These are phyloP conservation scores for Musa schizocarpa DNA, from an alignment of 176 grass and related monocot genomes.

Conservation along the genomic window DNA sequence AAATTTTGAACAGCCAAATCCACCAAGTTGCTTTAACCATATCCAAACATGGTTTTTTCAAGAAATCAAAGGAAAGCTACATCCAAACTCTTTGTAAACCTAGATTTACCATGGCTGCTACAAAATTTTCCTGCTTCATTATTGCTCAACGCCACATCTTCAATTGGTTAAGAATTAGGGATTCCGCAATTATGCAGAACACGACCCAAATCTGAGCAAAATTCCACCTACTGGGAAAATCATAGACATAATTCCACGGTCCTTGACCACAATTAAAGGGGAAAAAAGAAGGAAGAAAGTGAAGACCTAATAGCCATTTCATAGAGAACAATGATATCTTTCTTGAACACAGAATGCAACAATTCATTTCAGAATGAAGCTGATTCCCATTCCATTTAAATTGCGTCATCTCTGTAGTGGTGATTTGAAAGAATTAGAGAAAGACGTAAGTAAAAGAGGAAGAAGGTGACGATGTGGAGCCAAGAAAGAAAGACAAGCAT, in stretches of 20 bases:
- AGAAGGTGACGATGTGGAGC: not conserved
- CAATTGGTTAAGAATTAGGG: too few species aligned
- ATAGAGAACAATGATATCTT: not conserved
- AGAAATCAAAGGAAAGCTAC: too few species aligned
- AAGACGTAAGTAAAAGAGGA: not conserved
- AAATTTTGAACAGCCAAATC: not conserved
- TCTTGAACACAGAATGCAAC: not conserved
- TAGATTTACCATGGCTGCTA: too few species aligned
- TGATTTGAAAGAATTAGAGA: not conserved
- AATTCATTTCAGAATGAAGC: not conserved
- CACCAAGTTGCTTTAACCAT: too few species aligned
- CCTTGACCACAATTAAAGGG: not conserved
- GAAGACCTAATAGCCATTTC: not conserved
- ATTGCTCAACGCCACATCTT: too few species aligned
- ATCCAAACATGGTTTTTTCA: too few species aligned
- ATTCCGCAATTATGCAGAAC: too few species aligned
- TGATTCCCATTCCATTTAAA: not conserved
- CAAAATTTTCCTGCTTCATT: too few species aligned
- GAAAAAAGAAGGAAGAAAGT: not conserved
- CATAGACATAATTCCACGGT: too few species aligned
- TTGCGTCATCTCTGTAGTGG: not conserved
- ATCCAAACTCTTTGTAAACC: too few species aligned
- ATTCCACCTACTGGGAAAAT: too few species aligned
- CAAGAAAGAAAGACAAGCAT: not conserved
- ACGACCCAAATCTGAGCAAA: too few species aligned